Percentiles rank a stretch among this genome's conserved stretches.
These are phyloP conservation scores for Schwanniomyces sp. DNA, from an alignment of 805 yeast species.

Conservation along the genomic window DNA sequence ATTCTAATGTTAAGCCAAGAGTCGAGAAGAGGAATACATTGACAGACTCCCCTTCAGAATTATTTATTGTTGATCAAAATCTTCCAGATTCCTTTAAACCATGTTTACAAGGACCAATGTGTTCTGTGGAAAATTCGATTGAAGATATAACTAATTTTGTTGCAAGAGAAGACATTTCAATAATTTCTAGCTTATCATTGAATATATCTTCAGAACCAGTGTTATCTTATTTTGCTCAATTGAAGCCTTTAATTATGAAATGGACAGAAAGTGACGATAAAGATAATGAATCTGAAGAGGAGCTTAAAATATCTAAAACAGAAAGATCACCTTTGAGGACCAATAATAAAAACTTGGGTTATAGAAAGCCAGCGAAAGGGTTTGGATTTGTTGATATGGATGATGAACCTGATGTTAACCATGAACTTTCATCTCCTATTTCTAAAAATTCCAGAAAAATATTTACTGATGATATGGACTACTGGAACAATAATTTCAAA, in stretches of 20 bases:
- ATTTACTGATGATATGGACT: slow-evolving; percentile 5
- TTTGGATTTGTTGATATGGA: slow-evolving; percentile 27
- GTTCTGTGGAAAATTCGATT: slow-evolving; percentile 3
- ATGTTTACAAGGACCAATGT: slow-evolving; percentile 27
- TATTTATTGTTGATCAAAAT: slow-evolving; percentile 10
- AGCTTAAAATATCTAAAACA: neutral
- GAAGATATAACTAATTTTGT: slow-evolving; percentile 14
- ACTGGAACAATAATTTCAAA: slow-evolving; percentile 12
- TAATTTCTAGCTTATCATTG: slow-evolving; percentile 13
- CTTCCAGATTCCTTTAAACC: slow-evolving; percentile 10
- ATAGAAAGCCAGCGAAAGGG: slow-evolving; percentile 22
- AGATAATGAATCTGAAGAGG: neutral
- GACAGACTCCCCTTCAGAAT: slow-evolving; percentile 7
- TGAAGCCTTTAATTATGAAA: slow-evolving; percentile 27
- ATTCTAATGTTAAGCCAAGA: slow-evolving; percentile 4
- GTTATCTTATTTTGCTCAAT: slow-evolving; percentile 21
- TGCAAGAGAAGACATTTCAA: slow-evolving; percentile 10
- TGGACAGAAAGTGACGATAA: slow-evolving; percentile 1
- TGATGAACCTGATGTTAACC: slow-evolving; percentile 6
- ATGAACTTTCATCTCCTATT: neutral
- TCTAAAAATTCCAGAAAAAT: neutral
- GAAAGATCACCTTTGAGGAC: neutral
- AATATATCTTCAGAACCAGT: slow-evolving; percentile 4
- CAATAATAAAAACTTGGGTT: neutral
- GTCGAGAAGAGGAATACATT: slow-evolving; percentile 13